phyloP scores from a whole-genome alignment of 495 filamentous ascomycete genomes.

The Haplographium delicatum region DNA sequence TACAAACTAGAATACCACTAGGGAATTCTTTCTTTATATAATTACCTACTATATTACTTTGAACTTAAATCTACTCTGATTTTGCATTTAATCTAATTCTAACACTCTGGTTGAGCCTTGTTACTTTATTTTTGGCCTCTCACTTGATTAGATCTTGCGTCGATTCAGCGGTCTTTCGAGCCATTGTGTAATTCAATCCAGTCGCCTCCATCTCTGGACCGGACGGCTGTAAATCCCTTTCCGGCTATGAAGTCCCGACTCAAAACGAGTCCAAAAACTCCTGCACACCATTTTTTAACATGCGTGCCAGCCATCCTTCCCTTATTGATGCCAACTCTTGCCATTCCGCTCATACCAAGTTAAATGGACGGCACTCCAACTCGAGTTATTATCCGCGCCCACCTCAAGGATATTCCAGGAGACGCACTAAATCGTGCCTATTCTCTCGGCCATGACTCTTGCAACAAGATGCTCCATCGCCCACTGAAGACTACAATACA shows the following conservation, averaged over 20 bases:
- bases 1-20: too few species aligned
- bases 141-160: not conserved
- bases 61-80: too few species aligned
- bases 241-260: too few species aligned
- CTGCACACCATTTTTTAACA: too few species aligned
- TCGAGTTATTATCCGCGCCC: slow-evolving; percentile 11
- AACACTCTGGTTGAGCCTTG: not conserved
- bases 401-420: slow-evolving; percentile 8
- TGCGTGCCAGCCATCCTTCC: too few species aligned
- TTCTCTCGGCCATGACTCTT: slow-evolving; percentile 12
- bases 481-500: slow-evolving; percentile 1
- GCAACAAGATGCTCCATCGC: slow-evolving; percentile 8
- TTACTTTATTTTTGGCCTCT: not conserved
- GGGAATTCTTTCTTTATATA: too few species aligned
- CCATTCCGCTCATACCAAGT: too few species aligned
- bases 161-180: not conserved
- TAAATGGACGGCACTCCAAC: slow-evolving; percentile 5
- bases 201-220: not conserved
- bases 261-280: too few species aligned
- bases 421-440: not conserved
- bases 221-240: not conserved
- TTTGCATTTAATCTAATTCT: not conserved
- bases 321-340: too few species aligned
- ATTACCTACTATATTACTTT: too few species aligned
- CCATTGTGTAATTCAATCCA: not conserved